Percentiles rank a stretch among this genome's conserved stretches.
phyloP scores from a whole-genome alignment of 2,329 filamentous ascomycete species.

The Aspergillus spinulosporus region DNA sequence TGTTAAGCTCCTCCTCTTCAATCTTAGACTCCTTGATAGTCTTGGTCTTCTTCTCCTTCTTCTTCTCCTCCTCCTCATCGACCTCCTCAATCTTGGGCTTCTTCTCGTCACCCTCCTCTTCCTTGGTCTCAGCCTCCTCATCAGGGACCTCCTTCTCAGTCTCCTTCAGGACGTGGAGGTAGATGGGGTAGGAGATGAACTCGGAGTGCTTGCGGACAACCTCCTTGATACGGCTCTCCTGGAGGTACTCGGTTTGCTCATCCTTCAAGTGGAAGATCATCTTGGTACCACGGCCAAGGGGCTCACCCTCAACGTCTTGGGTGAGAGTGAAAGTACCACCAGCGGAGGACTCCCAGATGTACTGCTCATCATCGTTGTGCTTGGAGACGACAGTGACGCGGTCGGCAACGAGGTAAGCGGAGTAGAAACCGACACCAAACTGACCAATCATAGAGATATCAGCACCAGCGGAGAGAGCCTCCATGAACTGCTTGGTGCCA shows the following conservation, averaged over 20 bases:
- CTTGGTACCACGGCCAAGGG: constrained; percentile 91
- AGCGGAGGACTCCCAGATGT: constrained; percentile 97
- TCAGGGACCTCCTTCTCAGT: constrained; percentile 98
- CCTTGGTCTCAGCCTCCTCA: constrained; percentile 75
- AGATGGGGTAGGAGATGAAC: constrained; percentile 99
- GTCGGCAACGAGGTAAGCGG: constrained; percentile 98
- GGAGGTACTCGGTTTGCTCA: constrained; percentile 96
- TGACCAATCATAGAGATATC: constrained; percentile 99
- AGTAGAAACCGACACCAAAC: constrained; percentile 99
- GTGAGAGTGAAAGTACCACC: constrained; percentile 95
- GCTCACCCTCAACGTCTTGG: constrained; percentile 86
- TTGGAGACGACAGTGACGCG: constrained; percentile 93
- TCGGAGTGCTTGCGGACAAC: constrained; percentile 99
- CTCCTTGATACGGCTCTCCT: constrained; percentile 99
- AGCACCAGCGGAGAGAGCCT: constrained; percentile 95
- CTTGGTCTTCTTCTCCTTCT: constrained; percentile 96
- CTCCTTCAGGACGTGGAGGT: constrained; percentile 99
- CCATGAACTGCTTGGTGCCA: constrained; percentile 99
- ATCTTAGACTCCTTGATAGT: constrained; percentile 98
- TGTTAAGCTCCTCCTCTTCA: constrained; percentile 99
- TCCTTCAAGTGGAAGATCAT: constrained; percentile 99
- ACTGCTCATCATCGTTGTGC: constrained; percentile 99
- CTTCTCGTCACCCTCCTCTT: constrained; percentile 82
- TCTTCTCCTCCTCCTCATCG: constrained; percentile 69
- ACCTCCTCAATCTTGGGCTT: constrained; percentile 95